Percentiles rank a stretch among this genome's conserved stretches.
Evolutionary conservation across 139 green algal species (phyloP).

Genomic region (Chlamydomonas asymmetrica): DNA sequence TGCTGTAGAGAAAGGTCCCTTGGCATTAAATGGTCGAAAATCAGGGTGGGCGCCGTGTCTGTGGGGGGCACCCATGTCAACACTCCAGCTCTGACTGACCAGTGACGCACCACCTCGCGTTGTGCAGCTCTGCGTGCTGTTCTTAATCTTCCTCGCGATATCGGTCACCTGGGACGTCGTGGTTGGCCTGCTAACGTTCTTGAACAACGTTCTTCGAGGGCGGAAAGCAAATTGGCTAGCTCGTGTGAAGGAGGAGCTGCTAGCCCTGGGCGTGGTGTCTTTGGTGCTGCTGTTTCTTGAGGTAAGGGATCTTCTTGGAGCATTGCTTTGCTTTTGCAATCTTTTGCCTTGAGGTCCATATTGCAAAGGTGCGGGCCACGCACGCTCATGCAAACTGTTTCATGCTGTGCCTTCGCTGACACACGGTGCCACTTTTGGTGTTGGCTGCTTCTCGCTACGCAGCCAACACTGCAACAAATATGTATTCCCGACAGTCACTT

Average conservation of each 20-base stretch:
- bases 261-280: conserved; percentile 33
- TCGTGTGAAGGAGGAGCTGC: conserved; percentile 34
- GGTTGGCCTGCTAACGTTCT: conserved; percentile 21
- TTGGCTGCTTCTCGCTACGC: not conserved
- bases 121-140: not conserved
- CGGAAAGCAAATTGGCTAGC: conserved; percentile 25
- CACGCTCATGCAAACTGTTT: not conserved
- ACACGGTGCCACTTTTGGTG: not conserved
- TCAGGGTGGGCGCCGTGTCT: too few species aligned
- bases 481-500: too few species aligned
- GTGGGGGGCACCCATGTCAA: too few species aligned
- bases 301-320: conserved; percentile 1
- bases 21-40: too few species aligned
- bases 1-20: too few species aligned
- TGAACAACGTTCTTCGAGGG: conserved; percentile 31
- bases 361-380: too few species aligned
- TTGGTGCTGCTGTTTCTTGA: conserved; percentile 31
- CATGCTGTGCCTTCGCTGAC: not conserved
- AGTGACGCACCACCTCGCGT: too few species aligned
- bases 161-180: not conserved
- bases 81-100: too few species aligned
- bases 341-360: too few species aligned
- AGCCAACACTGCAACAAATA: conserved; percentile 19
- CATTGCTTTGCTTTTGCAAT: too few species aligned
- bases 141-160: conserved; percentile 10